Evolutionary conservation across 805 yeast species (phyloP), one percentile per base, ranked within the genome.

Genomic region (Millerozyma miso): DNA sequence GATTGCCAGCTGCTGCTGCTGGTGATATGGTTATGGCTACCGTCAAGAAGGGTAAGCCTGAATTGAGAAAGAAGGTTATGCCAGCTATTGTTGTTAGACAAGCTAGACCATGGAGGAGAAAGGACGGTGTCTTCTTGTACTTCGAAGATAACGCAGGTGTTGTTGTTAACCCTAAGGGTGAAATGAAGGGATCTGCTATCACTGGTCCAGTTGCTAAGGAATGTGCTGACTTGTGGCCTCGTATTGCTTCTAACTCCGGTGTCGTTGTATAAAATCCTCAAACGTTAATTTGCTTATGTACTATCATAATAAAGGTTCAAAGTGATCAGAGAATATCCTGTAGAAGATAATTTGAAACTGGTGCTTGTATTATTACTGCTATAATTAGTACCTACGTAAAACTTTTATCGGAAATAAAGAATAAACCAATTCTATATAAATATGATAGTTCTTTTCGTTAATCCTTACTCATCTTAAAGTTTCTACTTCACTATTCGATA

Each of bases 171-270:
- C 99, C 99, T 73, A 93, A 93, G 93, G 99, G 99, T 83, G 99
- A 93, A 80, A 93, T 95, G 99, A 93, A 93, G 84, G 99, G 99
- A 79, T 95, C 99, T 62, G 99, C 99, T 69, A 93, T 93, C 75
- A 95, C 99, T 70, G 99, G 99, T 77, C 99, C 99, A 69, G 99
- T 93, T 71, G 98, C 97, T 76, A 93, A 93, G 81, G 99, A 93
- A 83, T 95, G 99, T 83, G 99, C 99, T 74, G 99, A 93, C 74
- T 86, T 93, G 76, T 93, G 99, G 99, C 99, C 99, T 76, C 88
- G 99, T 83, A 93, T 93, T 81, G 98, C 99, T 71, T 89, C 97
- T 63, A 88, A 88, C 91, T 93, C 99, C 66, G 99, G 99, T 88
- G 99, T 93, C 74, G 99, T 93, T 76, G 99, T 90, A 74, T 93